Evolutionary conservation across 2,329 filamentous ascomycete genomes (phyloP).

Genomic region (Zalaria sp.): DNA sequence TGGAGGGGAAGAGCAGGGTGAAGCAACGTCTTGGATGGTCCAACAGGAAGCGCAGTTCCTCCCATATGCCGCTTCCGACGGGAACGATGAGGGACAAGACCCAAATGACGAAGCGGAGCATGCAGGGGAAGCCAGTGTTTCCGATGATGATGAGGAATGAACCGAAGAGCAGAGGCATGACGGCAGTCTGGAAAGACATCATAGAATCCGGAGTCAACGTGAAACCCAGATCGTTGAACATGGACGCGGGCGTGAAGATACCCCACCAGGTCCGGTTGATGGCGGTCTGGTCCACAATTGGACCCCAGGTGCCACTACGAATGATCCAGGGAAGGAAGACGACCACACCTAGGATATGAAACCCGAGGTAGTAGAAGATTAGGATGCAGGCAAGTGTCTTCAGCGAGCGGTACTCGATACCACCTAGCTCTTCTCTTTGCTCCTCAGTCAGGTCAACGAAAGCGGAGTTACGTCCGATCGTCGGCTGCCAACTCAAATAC

Average conservation of each 20-base stretch:
- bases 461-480: conserved; percentile 80
- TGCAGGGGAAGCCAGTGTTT: conserved; percentile 89
- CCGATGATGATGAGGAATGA: conserved; percentile 85
- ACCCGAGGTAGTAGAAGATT: conserved; percentile 66
- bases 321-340: conserved; percentile 72
- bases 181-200: conserved; percentile 68
- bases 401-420: conserved; percentile 87
- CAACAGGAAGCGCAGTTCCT: conserved; percentile 79
- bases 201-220: conserved; percentile 90
- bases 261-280: conserved; percentile 75
- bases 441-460: conserved; percentile 81
- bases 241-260: conserved; percentile 73
- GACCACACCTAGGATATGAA: conserved; percentile 62
- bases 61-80: conserved; percentile 58
- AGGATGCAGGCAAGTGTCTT: conserved; percentile 74
- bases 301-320: conserved; percentile 45
- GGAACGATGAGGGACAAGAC: conserved; percentile 52
- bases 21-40: conserved; percentile 95
- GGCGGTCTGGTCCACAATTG: conserved; percentile 46
- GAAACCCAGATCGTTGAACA: conserved; percentile 92
- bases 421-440: conserved; percentile 86
- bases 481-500: conserved; percentile 89
- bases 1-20: conserved; percentile 79
- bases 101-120: conserved; percentile 93
- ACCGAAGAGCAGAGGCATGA: conserved; percentile 62